Evolutionary conservation across 192 early-diverging fungal genomes (phyloP).

Genomic region (Martensiomyces pterosporus): DNA sequence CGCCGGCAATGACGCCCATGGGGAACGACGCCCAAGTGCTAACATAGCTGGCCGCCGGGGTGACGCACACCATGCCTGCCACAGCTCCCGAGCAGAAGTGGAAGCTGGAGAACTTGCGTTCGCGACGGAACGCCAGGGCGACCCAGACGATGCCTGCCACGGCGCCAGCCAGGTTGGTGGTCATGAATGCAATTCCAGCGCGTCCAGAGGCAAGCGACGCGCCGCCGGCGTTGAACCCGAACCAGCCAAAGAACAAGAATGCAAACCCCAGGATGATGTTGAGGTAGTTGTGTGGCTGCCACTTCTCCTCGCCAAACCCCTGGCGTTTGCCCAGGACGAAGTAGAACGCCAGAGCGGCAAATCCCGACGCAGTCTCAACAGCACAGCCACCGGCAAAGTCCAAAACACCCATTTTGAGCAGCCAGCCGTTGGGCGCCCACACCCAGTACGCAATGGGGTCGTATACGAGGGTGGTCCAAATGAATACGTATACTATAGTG

Average conservation of each 20-base stretch:
- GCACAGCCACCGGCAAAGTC: slow-evolving; percentile 90
- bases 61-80: slow-evolving; percentile 84
- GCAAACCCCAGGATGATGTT: slow-evolving; percentile 80
- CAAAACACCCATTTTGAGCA: slow-evolving; percentile 64
- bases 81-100: slow-evolving; percentile 89
- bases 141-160: slow-evolving; percentile 70
- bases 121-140: slow-evolving; percentile 63
- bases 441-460: slow-evolving; percentile 76
- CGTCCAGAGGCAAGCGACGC: slow-evolving; percentile 66
- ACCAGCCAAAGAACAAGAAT: slow-evolving; percentile 90
- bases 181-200: slow-evolving; percentile 70
- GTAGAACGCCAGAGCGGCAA: slow-evolving; percentile 76
- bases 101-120: slow-evolving; percentile 72
- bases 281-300: slow-evolving; percentile 74
- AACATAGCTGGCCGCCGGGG: slow-evolving; percentile 79
- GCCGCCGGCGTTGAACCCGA: slow-evolving; percentile 84
- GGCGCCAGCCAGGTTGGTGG: slow-evolving; percentile 71
- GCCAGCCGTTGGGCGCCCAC: slow-evolving; percentile 80
- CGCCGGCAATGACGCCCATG: slow-evolving; percentile 66
- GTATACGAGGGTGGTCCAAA: slow-evolving; percentile 71
- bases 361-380: slow-evolving; percentile 78
- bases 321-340: slow-evolving; percentile 77
- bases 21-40: slow-evolving; percentile 66
- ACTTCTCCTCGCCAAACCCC: slow-evolving; percentile 54
- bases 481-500: slow-evolving; percentile 58